Evolutionary conservation across 1,284 basidiomycete species (phyloP).

Genomic region (Ustilago hordei): DNA sequence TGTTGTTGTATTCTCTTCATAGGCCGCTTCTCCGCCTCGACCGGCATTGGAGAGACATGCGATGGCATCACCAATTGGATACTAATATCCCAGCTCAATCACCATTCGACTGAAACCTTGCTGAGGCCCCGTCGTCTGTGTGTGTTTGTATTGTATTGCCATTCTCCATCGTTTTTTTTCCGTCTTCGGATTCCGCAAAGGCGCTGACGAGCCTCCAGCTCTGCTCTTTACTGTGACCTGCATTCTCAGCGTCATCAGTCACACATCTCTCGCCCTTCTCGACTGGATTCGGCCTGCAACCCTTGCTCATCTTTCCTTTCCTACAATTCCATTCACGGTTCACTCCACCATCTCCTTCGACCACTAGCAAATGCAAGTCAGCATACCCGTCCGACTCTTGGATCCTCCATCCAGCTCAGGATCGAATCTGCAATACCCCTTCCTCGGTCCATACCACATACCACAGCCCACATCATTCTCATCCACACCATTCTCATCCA

Average conservation of each 20-base stretch:
- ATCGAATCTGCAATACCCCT: slow-evolving; percentile 14
- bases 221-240: background rate
- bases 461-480: background rate
- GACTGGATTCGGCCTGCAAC: background rate
- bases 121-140: background rate
- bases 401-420: background rate
- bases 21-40: background rate
- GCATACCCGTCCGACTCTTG: slow-evolving; percentile 4
- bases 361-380: background rate
- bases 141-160: background rate
- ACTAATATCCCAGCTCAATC: too few relatives aligned
- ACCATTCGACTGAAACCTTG: too few relatives aligned
- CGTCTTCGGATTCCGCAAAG: slow-evolving; percentile 2
- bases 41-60: slow-evolving; percentile 3
- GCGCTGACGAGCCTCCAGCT: background rate
- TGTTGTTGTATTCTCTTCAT: background rate
- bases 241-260: slow-evolving; percentile 5
- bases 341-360: slow-evolving; percentile 9
- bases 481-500: too few relatives aligned
- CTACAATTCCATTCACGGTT: background rate
- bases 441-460: too few relatives aligned
- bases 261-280: background rate
- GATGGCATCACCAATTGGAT: background rate
- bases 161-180: background rate
- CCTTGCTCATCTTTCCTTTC: background rate